A percentile compares a stretch with the other conserved stretches of the same genome.
phyloP scores from a whole-genome alignment of 2,329 filamentous ascomycete species.

The Helotiales sp. region DNA sequence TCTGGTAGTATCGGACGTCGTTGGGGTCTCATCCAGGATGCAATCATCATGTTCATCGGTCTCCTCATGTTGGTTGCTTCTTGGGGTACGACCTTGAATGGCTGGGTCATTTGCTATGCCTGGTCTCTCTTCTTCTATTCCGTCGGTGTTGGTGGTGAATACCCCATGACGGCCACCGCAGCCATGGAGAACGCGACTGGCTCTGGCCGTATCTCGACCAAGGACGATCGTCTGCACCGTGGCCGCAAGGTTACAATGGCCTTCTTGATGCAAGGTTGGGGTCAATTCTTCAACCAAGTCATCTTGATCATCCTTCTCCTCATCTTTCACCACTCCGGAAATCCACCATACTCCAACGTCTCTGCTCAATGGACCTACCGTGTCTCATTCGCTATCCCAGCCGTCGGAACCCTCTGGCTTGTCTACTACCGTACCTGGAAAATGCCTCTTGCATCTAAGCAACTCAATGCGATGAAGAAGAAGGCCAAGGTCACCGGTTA shows the following conservation, averaged over 20 bases:
- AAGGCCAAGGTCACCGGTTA: constrained; percentile 88
- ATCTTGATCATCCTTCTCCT: constrained; percentile 83
- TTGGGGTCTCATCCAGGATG: constrained; percentile 95
- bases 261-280: constrained; percentile 98
- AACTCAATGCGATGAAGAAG: constrained; percentile 80
- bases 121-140: constrained; percentile 94
- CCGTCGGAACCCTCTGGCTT: constrained; percentile 88
- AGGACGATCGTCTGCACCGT: constrained; percentile 90
- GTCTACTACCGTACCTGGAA: constrained; percentile 95
- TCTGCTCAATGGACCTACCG: constrained; percentile 89
- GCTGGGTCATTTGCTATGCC: constrained; percentile 96
- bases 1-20: constrained; percentile 77
- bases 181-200: constrained; percentile 90
- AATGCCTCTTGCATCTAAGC: constrained; percentile 86
- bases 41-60: constrained; percentile 90
- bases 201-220: constrained; percentile 84
- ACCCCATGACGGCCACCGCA: constrained; percentile 94
- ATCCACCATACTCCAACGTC: constrained; percentile 73
- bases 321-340: constrained; percentile 73
- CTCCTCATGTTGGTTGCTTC: constrained; percentile 87
- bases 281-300: constrained; percentile 92
- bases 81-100: constrained; percentile 84
- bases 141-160: constrained; percentile 78
- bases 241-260: constrained; percentile 94
- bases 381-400: constrained; percentile 87